Base-by-base conservation (phyloP, 2,329 filamentous ascomycete genomes). In the Aspergillus viridinutans region DNA sequence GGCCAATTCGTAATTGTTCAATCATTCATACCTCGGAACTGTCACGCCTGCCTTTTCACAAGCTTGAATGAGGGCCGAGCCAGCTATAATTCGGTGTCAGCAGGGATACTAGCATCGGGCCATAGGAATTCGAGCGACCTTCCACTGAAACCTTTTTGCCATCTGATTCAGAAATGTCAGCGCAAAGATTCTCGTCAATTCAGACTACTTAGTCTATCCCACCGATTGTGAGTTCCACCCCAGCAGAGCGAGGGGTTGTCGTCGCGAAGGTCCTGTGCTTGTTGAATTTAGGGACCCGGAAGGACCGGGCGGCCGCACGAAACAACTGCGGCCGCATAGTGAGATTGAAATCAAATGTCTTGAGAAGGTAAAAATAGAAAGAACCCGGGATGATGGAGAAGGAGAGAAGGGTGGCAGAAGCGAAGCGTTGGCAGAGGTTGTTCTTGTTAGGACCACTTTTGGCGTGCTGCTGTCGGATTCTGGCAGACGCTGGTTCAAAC, bases 61-160 rank as follows among this genome's bases (percentile, higher is more conserved):
- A 73, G 94, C 94, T 81, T 99, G 94, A 75, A 99, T 99, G 70
- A 99, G 85, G 72, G 94, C 93, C 69, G 94, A 94, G 66, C 93
- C 93, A 78, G 93, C 93, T 96, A 75, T 76, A 47, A 54, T 58
- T 51, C 52, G 50, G 58, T 60, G 61, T 72, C 58, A 73, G 71
- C 49, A 61, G 50, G 49, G 43, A 56, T 42, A 26, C 60, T 60
- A 49, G 58, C 53, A 45, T 21, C 40, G 35, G 26, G 52, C 47
- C 20, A 20, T 53, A 35, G 12, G 6, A 40, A 53, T 8, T 17
- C 29, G 38, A 54, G 64, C 63, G 87, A 96, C 92, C 91, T 90
- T 97, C 92, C 76, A 99, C 92, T 62, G 92, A 96, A 56, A 99
- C 89, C 80, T 97, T 96, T 83, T 96, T 96, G 74, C 93, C 94